Base-by-base conservation (phyloP, 2,329 filamentous ascomycete genomes). In the Colletotrichum plurivorum region DNA sequence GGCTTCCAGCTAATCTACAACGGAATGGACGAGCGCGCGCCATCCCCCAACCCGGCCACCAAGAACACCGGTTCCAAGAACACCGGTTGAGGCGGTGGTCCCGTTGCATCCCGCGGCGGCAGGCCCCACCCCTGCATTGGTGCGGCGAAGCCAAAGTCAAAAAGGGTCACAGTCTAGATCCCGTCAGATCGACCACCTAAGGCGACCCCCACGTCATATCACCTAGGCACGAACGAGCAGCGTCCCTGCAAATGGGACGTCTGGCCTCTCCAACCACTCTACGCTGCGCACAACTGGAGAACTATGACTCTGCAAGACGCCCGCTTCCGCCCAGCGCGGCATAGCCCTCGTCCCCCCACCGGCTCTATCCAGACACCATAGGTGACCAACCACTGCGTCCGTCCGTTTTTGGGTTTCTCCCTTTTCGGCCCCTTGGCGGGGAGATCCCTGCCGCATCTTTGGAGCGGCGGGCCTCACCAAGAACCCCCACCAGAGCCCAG, bases 1-100 rank as follows among this genome's bases (percentile, higher is more conserved):
- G 71, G 73, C 4, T 71, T 83, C 39, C 76, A 76, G 4, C 78
- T 82, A 51, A 69, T 80, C 36, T 74, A 71, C 71, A 69, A 69
- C 25, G 65, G 64, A 41, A 56, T 45, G 43, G 66, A 69, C 43
- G 54, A 57, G 27, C 49, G 62, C 15, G 39, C 66, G 51, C 66
- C 66, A 39, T 69, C 66, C 20, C 66, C 66, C 13, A 69, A 69
- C 45, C 62, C 66, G 54, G 55, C 43, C 16, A 55, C 41, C 36
- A 69, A 69, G 55, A 45, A 22, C 49, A 59, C 27, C n/a, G 55
- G 62, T 18, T 66, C 41, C 36, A 69, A 69, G 55, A 45, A 22
- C 49, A 59, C 27, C n/a, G 55, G 62, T 18, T 66, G 66, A 66
- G 66, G 62, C 36, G 62, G n/a, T 31, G 43, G 49, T 43, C 59